A percentile compares a stretch with the other conserved stretches of the same genome.
Conservation (phyloP, 1,284 basidiomycete genomes). For the Pterula multifida region DNA sequence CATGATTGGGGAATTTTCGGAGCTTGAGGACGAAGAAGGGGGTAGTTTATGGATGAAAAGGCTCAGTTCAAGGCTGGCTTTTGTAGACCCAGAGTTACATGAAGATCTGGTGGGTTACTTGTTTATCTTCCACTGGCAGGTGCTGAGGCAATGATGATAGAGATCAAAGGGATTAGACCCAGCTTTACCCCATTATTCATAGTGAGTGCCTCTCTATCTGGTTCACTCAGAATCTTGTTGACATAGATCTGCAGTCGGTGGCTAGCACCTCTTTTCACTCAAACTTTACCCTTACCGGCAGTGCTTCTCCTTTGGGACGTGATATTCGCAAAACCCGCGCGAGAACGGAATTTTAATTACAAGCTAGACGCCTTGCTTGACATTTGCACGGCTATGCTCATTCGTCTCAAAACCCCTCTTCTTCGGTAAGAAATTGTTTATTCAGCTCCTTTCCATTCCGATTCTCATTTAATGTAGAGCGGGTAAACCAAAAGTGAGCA, state of each 20-base stretch:
- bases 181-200: constrained; percentile 65
- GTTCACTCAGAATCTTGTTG: constrained; percentile 7
- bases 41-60: constrained; percentile 49
- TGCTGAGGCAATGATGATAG: constrained; percentile 19
- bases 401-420: constrained; percentile 40
- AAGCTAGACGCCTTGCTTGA: constrained; percentile 59
- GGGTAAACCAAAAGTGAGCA: constrained; percentile 28
- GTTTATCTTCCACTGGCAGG: constrained; percentile 2
- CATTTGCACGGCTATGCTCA: constrained; percentile 54
- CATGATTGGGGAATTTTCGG: constrained; percentile 58
- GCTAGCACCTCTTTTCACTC: constrained; percentile 62
- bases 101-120: constrained; percentile 45
- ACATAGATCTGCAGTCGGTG: constrained; percentile 39
- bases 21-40: constrained; percentile 55
- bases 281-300: constrained; percentile 51
- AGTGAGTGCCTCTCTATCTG: constrained; percentile 33
- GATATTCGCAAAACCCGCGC: constrained; percentile 45
- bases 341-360: constrained; percentile 40
- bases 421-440: constrained; percentile 31
- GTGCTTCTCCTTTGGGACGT: constrained; percentile 60
- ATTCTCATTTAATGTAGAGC: constrained; percentile 28
- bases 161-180: constrained; percentile 57
- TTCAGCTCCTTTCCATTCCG: constrained; percentile 1
- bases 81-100: constrained; percentile 54
- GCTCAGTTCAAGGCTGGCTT: constrained; percentile 47